phyloP scores from a whole-genome alignment of 2,329 filamentous ascomycete genomes.

The Tolypocladium guangdongense region DNA sequence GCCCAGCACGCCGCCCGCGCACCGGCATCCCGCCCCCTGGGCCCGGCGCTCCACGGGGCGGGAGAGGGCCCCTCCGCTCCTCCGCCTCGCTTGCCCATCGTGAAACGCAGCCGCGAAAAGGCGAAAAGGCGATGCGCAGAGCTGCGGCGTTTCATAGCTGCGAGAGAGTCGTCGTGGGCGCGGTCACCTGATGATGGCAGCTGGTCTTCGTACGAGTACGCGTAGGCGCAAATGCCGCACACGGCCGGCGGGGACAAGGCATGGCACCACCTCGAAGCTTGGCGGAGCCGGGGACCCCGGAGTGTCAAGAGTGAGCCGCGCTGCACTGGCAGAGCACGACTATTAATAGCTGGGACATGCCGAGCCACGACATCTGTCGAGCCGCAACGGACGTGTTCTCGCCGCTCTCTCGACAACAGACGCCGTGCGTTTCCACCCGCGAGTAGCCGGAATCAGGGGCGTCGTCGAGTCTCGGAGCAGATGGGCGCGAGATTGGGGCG shows the following conservation, averaged over 20 bases:
- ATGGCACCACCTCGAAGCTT: background rate
- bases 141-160: background rate
- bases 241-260: background rate
- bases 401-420: background rate
- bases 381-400: background rate
- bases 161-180: background rate
- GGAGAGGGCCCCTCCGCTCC: too few relatives aligned
- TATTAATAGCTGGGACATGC: background rate
- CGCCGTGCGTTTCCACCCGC: background rate
- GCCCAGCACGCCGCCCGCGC: background rate
- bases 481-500: background rate
- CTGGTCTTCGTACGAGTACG: too few relatives aligned
- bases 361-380: background rate
- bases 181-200: background rate
- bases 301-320: background rate
- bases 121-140: background rate
- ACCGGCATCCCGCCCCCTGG: background rate
- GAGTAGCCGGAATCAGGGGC: background rate
- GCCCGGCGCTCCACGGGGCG: background rate
- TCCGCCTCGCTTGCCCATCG: background rate
- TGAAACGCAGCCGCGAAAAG: background rate
- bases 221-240: background rate
- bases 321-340: background rate
- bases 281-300: background rate
- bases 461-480: background rate